phyloP scores from a whole-genome alignment of 2,329 filamentous ascomycete genomes.

The Fusarium pseudograminearum region DNA sequence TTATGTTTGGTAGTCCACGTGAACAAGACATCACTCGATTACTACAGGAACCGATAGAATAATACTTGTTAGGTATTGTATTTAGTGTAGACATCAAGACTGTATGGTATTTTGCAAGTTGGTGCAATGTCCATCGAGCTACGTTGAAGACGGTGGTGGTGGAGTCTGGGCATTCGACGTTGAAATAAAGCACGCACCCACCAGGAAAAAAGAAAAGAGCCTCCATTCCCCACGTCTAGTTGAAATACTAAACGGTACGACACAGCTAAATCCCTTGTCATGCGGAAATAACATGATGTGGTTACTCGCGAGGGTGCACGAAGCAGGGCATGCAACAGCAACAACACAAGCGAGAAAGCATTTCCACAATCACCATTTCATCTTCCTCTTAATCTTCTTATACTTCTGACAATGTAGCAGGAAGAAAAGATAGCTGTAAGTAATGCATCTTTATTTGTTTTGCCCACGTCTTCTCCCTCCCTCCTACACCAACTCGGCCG shows the following conservation, averaged over 20 bases:
- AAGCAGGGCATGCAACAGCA: constrained; percentile 19
- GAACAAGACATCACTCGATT: background rate
- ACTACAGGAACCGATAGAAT: background rate
- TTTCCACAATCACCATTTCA: background rate
- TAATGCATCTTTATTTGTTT: background rate
- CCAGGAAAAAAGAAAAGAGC: constrained; percentile 1
- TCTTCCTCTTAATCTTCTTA: background rate
- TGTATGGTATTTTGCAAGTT: constrained; percentile 4
- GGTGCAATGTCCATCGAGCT: background rate
- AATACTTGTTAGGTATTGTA: background rate
- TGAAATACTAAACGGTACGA: background rate
- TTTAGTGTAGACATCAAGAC: background rate
- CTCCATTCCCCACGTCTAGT: constrained; percentile 5
- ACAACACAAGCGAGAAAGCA: constrained; percentile 10
- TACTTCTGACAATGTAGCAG: background rate
- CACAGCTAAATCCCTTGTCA: background rate
- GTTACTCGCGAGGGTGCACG: constrained; percentile 37
- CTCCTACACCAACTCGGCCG: background rate
- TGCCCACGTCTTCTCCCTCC: background rate
- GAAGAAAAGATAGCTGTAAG: background rate
- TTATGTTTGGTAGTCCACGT: constrained; percentile 29
- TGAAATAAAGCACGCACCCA: constrained; percentile 1
- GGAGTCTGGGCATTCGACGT: constrained; percentile 4
- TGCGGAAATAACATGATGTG: constrained; percentile 19
- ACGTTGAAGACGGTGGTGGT: constrained; percentile 4